Evolutionary conservation across 2,329 filamentous ascomycete genomes (phyloP), one percentile per base, ranked within the genome.

Genomic region (Remersonia thermophila): DNA sequence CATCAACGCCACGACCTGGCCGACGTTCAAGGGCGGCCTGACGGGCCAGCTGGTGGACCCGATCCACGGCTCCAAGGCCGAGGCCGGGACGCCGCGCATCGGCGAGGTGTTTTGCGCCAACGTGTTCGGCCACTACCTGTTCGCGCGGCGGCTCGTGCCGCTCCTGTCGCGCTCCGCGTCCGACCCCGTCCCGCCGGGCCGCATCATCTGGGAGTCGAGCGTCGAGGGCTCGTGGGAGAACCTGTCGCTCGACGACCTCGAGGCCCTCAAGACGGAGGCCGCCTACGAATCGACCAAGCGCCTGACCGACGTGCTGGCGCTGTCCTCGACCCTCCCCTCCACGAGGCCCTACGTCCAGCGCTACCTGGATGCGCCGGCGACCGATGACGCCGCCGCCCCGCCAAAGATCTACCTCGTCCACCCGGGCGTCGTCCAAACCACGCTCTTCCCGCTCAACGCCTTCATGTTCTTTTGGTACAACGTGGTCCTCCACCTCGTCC

Each of bases 91-190:
- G 39, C 77, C 80, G 1, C 61, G 36, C 65, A 4, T 98, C 1
- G 87, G 85, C 3, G 70, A 84, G 47, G 76, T 94, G 13, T 98
- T 96, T 55, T 81, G 80, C 55, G 80, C 89, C 33, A 96, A 96
- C 53, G 71, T 94, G 20, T 96, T 98, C 54, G 91, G 91, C 0
- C 91, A 98, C 61, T 96, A 98, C 55, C 62, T 95, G 51, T 74
- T 98, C 16, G 74, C 75, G 12, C 87, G 94, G 56, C 76, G 80
- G 52, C 69, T 96, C 9, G 69, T 81, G 47, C 80, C 84, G 0
- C 65, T 95, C 9, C 69, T 98, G 48, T 61, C 64, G 49, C 63
- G 73, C 12, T 51, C 58, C n/a, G 51, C 58, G 12, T 30, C n/a
- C 23, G 20, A 14, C 28, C 45, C 58, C 38, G 53, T 63, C 3